These are phyloP conservation scores for Aureobasidium uvarum DNA, from an alignment of 2,329 filamentous ascomycete genomes.

Conservation along the genomic window DNA sequence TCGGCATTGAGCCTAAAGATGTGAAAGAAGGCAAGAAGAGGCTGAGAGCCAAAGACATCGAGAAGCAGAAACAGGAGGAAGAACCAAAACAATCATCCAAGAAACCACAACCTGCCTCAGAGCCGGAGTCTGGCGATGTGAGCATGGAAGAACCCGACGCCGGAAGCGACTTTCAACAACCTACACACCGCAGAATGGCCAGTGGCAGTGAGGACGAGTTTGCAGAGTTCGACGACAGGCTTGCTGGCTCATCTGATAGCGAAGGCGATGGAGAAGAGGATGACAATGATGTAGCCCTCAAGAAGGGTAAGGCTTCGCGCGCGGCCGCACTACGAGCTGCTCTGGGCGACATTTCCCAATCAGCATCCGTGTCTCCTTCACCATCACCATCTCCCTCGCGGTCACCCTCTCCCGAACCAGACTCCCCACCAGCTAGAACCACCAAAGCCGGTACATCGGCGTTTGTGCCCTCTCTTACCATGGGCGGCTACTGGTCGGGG, in stretches of 20 bases:
- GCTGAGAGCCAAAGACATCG: slow-evolving; percentile 34
- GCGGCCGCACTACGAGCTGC: slow-evolving; percentile 29
- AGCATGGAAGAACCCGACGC: slow-evolving; percentile 2
- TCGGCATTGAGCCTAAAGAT: slow-evolving; percentile 36
- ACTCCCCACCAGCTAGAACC: slow-evolving; percentile 31
- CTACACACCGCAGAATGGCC: not conserved
- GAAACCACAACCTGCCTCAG: not conserved
- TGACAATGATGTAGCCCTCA: slow-evolving; percentile 32
- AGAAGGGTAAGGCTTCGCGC: slow-evolving; percentile 29
- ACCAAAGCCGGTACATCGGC: slow-evolving; percentile 49
- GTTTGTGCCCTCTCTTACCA: slow-evolving; percentile 72
- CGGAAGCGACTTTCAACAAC: not conserved
- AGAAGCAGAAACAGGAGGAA: slow-evolving; percentile 17
- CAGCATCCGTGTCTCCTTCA: slow-evolving; percentile 33
- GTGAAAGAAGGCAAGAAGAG: slow-evolving; percentile 33
- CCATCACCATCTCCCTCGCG: slow-evolving; percentile 35
- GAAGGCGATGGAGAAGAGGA: slow-evolving; percentile 37
- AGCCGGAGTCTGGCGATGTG: slow-evolving; percentile 18
- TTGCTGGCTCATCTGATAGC: slow-evolving; percentile 41
- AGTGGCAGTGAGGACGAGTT: slow-evolving; percentile 19
- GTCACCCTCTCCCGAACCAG: slow-evolving; percentile 27
- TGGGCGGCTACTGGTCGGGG: slow-evolving; percentile 75
- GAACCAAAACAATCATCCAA: slow-evolving; percentile 1
- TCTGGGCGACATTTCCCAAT: slow-evolving; percentile 27
- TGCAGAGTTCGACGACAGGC: slow-evolving; percentile 42